Base-by-base conservation (phyloP, 2,329 filamentous ascomycete species). In the Fusarium mangiferae region DNA sequence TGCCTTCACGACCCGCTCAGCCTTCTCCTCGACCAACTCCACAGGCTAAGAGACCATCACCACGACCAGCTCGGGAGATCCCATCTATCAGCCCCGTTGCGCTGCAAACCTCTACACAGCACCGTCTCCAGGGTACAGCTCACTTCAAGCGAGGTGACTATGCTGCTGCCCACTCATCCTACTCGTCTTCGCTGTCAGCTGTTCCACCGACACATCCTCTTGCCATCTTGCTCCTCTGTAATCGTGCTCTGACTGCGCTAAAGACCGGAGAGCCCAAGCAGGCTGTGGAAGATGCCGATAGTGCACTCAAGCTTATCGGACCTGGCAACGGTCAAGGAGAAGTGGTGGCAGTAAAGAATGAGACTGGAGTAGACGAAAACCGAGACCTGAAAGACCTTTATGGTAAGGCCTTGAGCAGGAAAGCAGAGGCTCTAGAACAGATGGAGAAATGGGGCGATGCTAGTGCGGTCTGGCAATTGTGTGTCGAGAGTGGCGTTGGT, bases 141-240 rank as follows among this genome's bases (percentile, higher is more conserved):
- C 93, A 97, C 74, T 98, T 98, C 85, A 98, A 98, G 83, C 91
- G 94, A 41, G 96, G 96, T 39, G 96, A 99, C 82, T 99, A 94
- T 81, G 92, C 94, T 24, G 89, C 93, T 15, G 96, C 96, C 1
- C 94, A 98, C 78, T 87, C 90, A 26, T 92, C 93, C 2, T 99
- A 98, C 82, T 91, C 93, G 1, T 89, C 90, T 36, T 94, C 96
- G 3, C 85, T 99, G 6, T 85, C 88, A 3, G 89, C 90, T 42
- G 86, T 99, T 38, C 96, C 96, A 3, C 83, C 89, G 20, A 88
- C 87, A 8, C 96, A 99, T 80, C 96, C 96, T 0, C 87, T 98
- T 30, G 90, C 90, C 24, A 96, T 98, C 67, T 86, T 98, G n/a
- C 88, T 98, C 12, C 90, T 97, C 28, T 96, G 94, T 77, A 99